A percentile compares a stretch with the other conserved stretches of the same genome.
phyloP scores from a whole-genome alignment of 768 basidiomycete genomes.

The Auriscalpium microsporum region DNA sequence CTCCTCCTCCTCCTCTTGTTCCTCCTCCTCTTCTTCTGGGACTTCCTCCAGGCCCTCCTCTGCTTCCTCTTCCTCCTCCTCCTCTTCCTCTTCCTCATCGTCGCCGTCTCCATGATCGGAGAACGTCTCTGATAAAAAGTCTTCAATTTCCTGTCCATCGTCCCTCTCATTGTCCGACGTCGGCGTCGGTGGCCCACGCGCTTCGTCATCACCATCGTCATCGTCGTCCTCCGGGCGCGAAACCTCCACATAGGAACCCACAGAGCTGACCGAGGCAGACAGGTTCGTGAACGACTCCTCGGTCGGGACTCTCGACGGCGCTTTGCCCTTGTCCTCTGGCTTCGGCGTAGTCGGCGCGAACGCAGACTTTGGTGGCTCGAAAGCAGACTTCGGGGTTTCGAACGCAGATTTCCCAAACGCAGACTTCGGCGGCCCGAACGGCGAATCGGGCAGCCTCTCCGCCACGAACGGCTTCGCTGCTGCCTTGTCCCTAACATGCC shows the following conservation, averaged over 20 bases:
- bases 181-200: constrained; percentile 5
- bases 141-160: constrained; percentile 11
- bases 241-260: constrained; percentile 13
- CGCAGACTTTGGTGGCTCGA: neutral
- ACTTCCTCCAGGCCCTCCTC: constrained; percentile 13
- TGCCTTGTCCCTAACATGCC: constrained; percentile 3
- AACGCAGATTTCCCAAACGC: neutral
- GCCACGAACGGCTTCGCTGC: constrained; percentile 2
- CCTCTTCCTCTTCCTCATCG: constrained; percentile 18
- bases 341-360: neutral
- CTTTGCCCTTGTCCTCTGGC: neutral
- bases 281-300: constrained; percentile 7
- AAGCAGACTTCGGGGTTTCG: neutral
- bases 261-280: neutral
- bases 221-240: constrained; percentile 10
- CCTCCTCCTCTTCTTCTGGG: constrained; percentile 6
- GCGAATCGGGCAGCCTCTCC: neutral
- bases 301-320: constrained; percentile 1
- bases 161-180: constrained; percentile 11
- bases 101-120: constrained; percentile 22
- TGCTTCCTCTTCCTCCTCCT: constrained; percentile 27
- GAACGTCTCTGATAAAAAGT: constrained; percentile 19
- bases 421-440: neutral
- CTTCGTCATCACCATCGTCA: constrained; percentile 13
- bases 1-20: constrained; percentile 15